These are phyloP conservation scores for Russula vinacea DNA, from an alignment of 768 basidiomycete species.

Conservation along the genomic window DNA sequence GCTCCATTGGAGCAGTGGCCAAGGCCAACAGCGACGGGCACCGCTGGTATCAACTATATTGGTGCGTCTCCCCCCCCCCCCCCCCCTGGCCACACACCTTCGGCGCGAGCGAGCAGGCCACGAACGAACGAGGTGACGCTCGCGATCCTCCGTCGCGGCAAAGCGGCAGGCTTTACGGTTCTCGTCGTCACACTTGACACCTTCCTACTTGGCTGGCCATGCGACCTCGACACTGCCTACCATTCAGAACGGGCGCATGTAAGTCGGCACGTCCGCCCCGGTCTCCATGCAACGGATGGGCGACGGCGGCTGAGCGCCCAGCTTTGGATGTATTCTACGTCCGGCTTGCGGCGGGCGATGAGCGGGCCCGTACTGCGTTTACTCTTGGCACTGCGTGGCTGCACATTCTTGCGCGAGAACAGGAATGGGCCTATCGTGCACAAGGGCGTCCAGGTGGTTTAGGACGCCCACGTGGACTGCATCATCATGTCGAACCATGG, in stretches of 20 bases:
- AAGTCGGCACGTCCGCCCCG: conserved; percentile 73
- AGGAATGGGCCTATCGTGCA: neutral
- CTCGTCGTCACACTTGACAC: conserved; percentile 79
- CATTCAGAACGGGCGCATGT: conserved; percentile 62
- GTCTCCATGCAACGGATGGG: conserved; percentile 63
- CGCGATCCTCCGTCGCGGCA: conserved; percentile 64
- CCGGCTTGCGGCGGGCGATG: neutral
- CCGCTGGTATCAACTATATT: conserved; percentile 83
- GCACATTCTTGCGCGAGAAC: neutral
- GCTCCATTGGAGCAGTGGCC: conserved; percentile 72
- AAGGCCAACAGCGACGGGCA: conserved; percentile 62
- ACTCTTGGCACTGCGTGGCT: neutral
- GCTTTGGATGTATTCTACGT: neutral
- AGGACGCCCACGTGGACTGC: neutral
- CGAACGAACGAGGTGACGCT: conserved; percentile 54
- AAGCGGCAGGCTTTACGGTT: conserved; percentile 59
- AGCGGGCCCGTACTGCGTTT: too few relatives aligned
- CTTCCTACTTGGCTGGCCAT: conserved; percentile 68
- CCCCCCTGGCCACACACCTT: too few relatives aligned
- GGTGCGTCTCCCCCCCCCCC: conserved; percentile 47
- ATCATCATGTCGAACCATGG: neutral
- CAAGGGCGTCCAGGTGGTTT: neutral
- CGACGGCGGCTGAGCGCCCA: neutral
- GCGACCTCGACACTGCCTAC: conserved; percentile 65
- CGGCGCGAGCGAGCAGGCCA: conserved; percentile 53